Evolutionary conservation across 331 rosid species (phyloP), one percentile per base, ranked within the genome.

Genomic region (Quercus phellos): DNA sequence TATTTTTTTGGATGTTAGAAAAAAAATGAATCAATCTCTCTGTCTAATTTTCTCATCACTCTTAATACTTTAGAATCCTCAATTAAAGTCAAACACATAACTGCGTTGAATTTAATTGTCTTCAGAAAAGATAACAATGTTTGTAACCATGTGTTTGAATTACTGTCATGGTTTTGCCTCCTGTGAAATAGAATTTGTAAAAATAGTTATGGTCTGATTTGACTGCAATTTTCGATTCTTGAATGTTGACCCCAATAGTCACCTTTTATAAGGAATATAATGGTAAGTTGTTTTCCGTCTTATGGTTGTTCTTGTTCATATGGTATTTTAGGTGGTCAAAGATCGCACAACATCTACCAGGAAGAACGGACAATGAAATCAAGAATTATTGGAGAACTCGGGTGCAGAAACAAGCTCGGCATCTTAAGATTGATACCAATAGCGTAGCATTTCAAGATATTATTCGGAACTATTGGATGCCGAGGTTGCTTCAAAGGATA

Each of bases 301-400:
- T 1, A 59, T 32, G 53, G 69, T 70, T 32, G 70, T 82, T 29
- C 53, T 10, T 17, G 17, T 46, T 46, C 53, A 46, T 73, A 74
- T 6, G 76, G 27, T 78, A 81, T 68, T 78, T 70, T 56, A 91
- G 97, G 85, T 91, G 97, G 94, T 89, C 97, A 3, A 91, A 85
- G 73, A 91, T 91, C 75, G 97, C 94, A 0, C 91, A 82, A 11
- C 79, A 77, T 69, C 84, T 91, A 24, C 94, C 94, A 0, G 94
- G 94, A 29, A 84, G 94, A 77, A 90, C 94, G 16, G 94, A 90
- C 73, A 90, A 90, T n/a, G 94, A 90, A 66, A 90, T 90, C 74
- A 90, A 90, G 84, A 90, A 90, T 85, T 90, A 84, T 4, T 90
- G 94, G 90, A 86, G 94, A 85, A 88, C 92, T 6, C 32, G 89